phyloP scores from a whole-genome alignment of 108 stramenopile genomes.

The Licmophora abbreviata region DNA sequence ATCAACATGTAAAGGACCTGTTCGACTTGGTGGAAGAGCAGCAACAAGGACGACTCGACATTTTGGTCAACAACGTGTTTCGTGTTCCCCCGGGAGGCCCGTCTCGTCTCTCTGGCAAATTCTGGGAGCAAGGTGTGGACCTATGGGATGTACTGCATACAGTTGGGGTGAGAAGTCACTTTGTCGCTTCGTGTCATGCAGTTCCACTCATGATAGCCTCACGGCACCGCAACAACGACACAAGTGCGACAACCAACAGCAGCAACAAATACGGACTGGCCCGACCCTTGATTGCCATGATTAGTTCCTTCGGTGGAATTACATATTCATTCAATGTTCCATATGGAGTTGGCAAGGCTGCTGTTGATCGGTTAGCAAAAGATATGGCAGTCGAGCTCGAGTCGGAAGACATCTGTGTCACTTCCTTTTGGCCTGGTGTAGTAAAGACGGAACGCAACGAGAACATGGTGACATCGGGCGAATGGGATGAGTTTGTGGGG shows the following conservation, averaged over 20 bases:
- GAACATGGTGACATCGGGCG: conserved; percentile 44
- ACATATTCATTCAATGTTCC: conserved; percentile 86
- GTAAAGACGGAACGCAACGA: conserved; percentile 77
- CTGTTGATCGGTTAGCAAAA: conserved; percentile 63
- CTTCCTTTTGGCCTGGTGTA: conserved; percentile 80
- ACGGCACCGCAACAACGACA: conserved; percentile 11
- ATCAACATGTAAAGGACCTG: conserved; percentile 33
- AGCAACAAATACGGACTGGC: too few species aligned
- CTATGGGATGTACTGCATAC: conserved; percentile 74
- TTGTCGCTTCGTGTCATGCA: conserved; percentile 48
- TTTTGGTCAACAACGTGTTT: conserved; percentile 56
- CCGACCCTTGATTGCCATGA: conserved; percentile 54
- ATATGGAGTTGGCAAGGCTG: conserved; percentile 89
- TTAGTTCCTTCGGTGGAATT: conserved; percentile 70
- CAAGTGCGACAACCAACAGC: background rate
- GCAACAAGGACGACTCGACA: conserved; percentile 62
- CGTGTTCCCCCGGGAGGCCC: conserved; percentile 34
- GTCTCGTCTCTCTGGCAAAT: conserved; percentile 36
- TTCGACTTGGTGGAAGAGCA: conserved; percentile 18
- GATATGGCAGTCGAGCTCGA: conserved; percentile 69
- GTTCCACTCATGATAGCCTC: conserved; percentile 64
- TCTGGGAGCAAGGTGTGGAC: conserved; percentile 63
- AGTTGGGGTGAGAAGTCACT: conserved; percentile 57
- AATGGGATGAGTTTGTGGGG: conserved; percentile 63
- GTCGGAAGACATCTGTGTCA: conserved; percentile 47